Base-by-base conservation (phyloP, 2,329 filamentous ascomycete genomes). In the Blumeriella jaapii region DNA sequence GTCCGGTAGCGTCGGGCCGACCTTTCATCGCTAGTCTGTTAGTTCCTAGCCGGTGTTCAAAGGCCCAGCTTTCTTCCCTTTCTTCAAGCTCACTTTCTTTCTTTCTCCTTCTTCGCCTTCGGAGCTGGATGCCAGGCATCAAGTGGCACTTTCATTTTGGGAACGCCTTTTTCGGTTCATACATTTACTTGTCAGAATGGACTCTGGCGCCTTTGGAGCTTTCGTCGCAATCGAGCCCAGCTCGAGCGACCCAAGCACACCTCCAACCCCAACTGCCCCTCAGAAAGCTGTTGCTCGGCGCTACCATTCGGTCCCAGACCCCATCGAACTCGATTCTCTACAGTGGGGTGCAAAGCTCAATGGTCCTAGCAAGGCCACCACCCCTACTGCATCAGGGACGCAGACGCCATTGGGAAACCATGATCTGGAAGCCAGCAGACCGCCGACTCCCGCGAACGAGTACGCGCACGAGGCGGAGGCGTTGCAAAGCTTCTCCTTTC, bases 401-500 rank as follows among this genome's bases (percentile, higher is more conserved):
- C 49, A 52, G 14, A 50, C 49, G 23, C 48, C 52, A 11, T 30
- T 26, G 10, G 32, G 32, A 1, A 39, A 41, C 3, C 40, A 39
- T 12, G 52, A 52, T 29, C 29, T 56, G 4, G 74, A 78, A 47
- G 66, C 63, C 52, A 78, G 69, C 49, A 57, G 65, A 10, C 67
- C 71, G 2, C 48, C 60, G 5, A 69, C 62, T 5, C 70, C 69
- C 4, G 50, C 56, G n/a, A 36, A 46, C 3, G 49, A 50, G 5
- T 34, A 40, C 10, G 59, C 49, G 5, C 35, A 40, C 10, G 59
- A 62, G 13, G 29, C 62, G 1, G 62, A 67, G 28, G 56, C 65
- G 3, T 52, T 73, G 19, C 71, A 73, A 31, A 77, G 65, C 42
- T 68, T 74, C 39, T 74, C 65, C 42, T 63, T 72, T 12, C 70